Evolutionary conservation across 768 basidiomycete genomes (phyloP), one percentile per base, ranked within the genome.

Genomic region (Kwoniella sp.): DNA sequence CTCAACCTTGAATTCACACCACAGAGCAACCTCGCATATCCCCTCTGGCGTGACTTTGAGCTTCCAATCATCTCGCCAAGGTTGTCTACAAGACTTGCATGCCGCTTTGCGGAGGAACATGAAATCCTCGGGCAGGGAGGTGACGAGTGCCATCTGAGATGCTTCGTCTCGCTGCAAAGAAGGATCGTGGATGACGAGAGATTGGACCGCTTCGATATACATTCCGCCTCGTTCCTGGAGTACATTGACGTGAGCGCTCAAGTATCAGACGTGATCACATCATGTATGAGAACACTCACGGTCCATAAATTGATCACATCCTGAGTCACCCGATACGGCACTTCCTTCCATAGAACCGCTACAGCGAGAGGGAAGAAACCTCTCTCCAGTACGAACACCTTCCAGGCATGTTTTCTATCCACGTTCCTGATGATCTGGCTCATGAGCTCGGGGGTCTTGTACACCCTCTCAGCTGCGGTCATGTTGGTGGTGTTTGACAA

Each of bases 391-490:
- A 44, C 40, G 17, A 63, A 33, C 7, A 63, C 26, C 30, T 26
- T 55, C 33, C 44, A 22, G 10, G 27, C 37, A 17, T 48, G 21
- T 21, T 12, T 19, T n/a, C 22, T 29, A 4, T 55, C 54, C 29
- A 63, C 2, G 12, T 25, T 24, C 8, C 24, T 1, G 29, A 63
- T 40, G 33, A 63, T 63, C 30, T 10, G 17, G 22, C n/a, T 21
- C 12, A 63, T 44, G 4, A 63, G 46, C 30, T 56, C 61, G n/a
- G 55, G 54, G 4, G 46, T 48, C 2, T 44, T 15, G 24, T 63
- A 63, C 17, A 63, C 61, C 33, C 47, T 55, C 37, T 52, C 25
- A 22, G 60, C 60, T 37, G 13, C 47, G 22, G 24, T 46, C 29
- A 37, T 52, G 25, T 6, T 33, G 22, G 7, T 48, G 47, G 47